Conservation (phyloP, 805 yeast species). For the Wickerhamomyces ciferrii region DNA sequence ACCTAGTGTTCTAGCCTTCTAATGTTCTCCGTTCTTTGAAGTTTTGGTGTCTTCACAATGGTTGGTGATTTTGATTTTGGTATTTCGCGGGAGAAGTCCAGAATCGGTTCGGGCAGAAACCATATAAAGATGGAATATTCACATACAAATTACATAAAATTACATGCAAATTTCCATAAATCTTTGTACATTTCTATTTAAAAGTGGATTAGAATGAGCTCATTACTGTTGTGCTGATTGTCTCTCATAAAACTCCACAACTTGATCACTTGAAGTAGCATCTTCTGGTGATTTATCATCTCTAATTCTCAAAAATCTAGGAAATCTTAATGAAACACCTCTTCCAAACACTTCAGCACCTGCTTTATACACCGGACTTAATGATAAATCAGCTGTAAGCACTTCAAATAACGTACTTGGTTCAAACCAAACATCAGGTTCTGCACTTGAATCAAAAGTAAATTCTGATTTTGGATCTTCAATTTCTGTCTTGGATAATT, state of each 20-base stretch:
- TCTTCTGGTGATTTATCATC: slow-evolving; percentile 86
- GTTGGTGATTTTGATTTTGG: not conserved
- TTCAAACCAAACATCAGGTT: slow-evolving; percentile 94
- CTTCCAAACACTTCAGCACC: slow-evolving; percentile 67
- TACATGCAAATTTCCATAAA: not conserved
- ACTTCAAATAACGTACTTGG: slow-evolving; percentile 84
- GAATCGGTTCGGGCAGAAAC: not conserved
- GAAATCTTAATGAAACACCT: slow-evolving; percentile 86
- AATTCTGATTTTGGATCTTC: slow-evolving; percentile 60
- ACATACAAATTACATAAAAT: not conserved
- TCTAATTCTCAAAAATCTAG: slow-evolving; percentile 76
- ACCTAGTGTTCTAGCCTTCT: too few species aligned
- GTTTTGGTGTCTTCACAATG: too few species aligned
- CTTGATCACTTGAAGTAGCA: slow-evolving; percentile 80
- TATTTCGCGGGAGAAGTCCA: not conserved
- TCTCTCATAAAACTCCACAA: slow-evolving; percentile 74
- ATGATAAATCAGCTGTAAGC: slow-evolving; percentile 82
- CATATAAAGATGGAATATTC: not conserved
- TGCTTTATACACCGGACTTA: slow-evolving; percentile 87
- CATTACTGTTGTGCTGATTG: slow-evolving; percentile 36
- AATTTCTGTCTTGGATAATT: slow-evolving; percentile 64
- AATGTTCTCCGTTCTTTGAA: too few species aligned
- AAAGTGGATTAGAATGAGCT: not conserved
- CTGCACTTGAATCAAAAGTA: slow-evolving; percentile 65
- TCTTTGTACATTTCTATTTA: not conserved